A percentile compares a stretch with the other conserved stretches of the same genome.
Conservation (phyloP, 768 basidiomycete genomes). For the Suillus plorans region DNA sequence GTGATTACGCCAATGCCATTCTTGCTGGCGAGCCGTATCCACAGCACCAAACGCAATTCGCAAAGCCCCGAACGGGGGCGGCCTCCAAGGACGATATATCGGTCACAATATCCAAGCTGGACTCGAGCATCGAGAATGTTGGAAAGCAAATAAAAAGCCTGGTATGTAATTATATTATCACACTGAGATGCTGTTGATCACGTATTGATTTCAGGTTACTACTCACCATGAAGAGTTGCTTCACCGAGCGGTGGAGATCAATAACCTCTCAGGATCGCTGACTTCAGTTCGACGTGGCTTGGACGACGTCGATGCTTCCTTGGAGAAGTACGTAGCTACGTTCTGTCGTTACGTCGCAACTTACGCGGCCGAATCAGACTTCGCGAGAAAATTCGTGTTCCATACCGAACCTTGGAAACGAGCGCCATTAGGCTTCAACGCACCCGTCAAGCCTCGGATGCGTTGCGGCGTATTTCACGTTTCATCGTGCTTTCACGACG, state of each 20-base stretch:
- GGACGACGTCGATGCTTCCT: slow-evolving; percentile 68
- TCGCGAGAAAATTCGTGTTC: slow-evolving; percentile 80
- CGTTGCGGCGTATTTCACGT: slow-evolving; percentile 79
- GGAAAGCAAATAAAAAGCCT: slow-evolving; percentile 85
- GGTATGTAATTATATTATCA: slow-evolving; percentile 43
- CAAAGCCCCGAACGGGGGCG: slow-evolving; percentile 25
- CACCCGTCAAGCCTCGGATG: slow-evolving; percentile 80
- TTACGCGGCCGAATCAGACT: slow-evolving; percentile 48
- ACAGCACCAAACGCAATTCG: slow-evolving; percentile 31
- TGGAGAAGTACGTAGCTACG: slow-evolving; percentile 64
- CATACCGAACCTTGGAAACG: slow-evolving; percentile 71
- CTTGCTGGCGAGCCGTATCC: slow-evolving; percentile 82
- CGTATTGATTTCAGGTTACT: slow-evolving; percentile 54
- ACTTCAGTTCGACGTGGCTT: slow-evolving; percentile 67
- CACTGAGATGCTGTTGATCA: neutral
- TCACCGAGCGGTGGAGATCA: slow-evolving; percentile 76
- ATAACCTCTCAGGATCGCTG: slow-evolving; percentile 69
- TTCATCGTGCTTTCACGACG: slow-evolving; percentile 83
- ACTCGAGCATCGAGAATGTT: slow-evolving; percentile 87
- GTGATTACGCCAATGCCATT: slow-evolving; percentile 89
- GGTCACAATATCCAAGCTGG: slow-evolving; percentile 84
- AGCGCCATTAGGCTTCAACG: slow-evolving; percentile 75
- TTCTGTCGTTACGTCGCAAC: neutral
- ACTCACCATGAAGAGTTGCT: slow-evolving; percentile 80
- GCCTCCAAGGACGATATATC: slow-evolving; percentile 81